These are phyloP conservation scores for Trichoderma erinaceum DNA, from an alignment of 495 filamentous ascomycete genomes.

Conservation along the genomic window DNA sequence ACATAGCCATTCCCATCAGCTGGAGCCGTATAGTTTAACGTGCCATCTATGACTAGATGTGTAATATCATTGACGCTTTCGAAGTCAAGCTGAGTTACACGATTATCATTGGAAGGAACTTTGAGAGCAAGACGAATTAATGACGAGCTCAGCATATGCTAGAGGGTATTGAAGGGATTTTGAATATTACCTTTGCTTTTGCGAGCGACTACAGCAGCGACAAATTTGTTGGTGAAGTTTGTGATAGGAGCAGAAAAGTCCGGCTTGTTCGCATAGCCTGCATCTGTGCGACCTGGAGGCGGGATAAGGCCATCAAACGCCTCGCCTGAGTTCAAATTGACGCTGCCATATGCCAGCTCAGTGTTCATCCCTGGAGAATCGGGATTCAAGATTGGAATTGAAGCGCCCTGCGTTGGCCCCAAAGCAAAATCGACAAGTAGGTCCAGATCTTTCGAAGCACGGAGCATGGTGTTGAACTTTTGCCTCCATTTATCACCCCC, in stretches of 20 bases:
- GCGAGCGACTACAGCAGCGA: constrained; percentile 15
- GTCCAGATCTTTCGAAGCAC: constrained; percentile 7
- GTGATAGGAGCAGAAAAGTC: constrained; percentile 12
- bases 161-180: neutral
- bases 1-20: constrained; percentile 10
- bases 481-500: constrained; percentile 10
- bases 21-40: constrained; percentile 11
- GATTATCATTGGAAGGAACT: neutral
- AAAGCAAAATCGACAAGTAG: constrained; percentile 4
- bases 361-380: constrained; percentile 16
- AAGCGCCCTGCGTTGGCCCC: constrained; percentile 15
- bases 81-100: neutral
- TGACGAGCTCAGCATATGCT: neutral
- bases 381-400: constrained; percentile 11
- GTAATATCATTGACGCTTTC: neutral
- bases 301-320: constrained; percentile 1
- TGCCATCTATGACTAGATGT: neutral
- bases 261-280: constrained; percentile 14
- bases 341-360: constrained; percentile 6
- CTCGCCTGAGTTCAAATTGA: neutral
- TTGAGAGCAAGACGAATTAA: neutral
- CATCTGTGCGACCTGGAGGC: neutral
- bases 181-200: constrained; percentile 3
- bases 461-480: constrained; percentile 13
- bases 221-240: constrained; percentile 14